phyloP scores from a whole-genome alignment of 2,329 filamentous ascomycete genomes.

The Exophiala aquamarina region DNA sequence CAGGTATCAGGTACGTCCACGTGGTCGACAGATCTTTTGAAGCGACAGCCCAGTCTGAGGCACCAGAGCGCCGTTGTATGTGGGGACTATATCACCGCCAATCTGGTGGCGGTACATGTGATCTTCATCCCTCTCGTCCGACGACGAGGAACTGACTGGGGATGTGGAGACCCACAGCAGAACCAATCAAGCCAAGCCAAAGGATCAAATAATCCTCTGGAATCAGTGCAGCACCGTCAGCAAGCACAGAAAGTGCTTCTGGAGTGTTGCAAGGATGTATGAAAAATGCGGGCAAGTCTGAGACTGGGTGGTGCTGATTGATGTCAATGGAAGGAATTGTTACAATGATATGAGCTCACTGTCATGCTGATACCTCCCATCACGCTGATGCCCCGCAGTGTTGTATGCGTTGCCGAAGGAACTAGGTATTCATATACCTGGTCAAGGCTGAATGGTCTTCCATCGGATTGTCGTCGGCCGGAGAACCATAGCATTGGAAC shows the following conservation, averaged over 20 bases:
- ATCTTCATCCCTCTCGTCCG: conserved; percentile 3
- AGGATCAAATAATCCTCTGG: conserved; percentile 73
- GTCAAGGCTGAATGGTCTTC: conserved; percentile 62
- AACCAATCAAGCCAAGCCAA: conserved; percentile 87
- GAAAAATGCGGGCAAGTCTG: conserved; percentile 78
- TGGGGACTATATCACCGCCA: no score
- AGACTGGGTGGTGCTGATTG: conserved; percentile 76
- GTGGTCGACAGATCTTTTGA: neutral
- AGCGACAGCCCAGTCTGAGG: no score
- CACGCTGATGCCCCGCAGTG: conserved; percentile 61
- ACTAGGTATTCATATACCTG: conserved; percentile 71
- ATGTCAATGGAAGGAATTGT: conserved; percentile 21
- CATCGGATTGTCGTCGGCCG: conserved; percentile 57
- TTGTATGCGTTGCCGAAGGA: conserved; percentile 62
- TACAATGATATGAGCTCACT: conserved; percentile 51
- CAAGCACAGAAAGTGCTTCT: conserved; percentile 70
- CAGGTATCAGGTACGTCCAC: no score
- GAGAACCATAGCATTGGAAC: conserved; percentile 76
- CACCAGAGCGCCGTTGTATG: no score
- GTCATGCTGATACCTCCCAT: conserved; percentile 75
- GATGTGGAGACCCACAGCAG: conserved; percentile 74
- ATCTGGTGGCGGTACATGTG: no score
- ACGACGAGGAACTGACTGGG: conserved; percentile 61
- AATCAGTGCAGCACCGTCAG: conserved; percentile 39
- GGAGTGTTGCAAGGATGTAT: conserved; percentile 89